These are phyloP conservation scores for Plenodomus lindquistii DNA, from an alignment of 2,329 filamentous ascomycete genomes.

Conservation along the genomic window DNA sequence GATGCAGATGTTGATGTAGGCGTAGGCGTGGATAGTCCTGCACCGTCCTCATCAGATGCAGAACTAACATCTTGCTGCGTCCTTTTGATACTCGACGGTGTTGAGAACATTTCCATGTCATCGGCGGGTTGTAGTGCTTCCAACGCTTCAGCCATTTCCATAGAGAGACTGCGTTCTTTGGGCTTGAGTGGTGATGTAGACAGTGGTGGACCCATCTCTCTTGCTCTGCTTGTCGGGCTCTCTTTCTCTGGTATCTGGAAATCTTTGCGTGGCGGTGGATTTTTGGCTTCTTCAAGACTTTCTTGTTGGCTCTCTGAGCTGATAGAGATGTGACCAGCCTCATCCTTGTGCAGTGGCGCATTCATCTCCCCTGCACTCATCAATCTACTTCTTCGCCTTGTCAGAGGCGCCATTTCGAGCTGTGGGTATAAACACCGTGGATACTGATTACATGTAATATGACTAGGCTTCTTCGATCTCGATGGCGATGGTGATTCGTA, in stretches of 20 bases:
- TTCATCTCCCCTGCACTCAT: neutral
- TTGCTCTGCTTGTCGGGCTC: neutral
- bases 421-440: neutral
- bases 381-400: conserved; percentile 5
- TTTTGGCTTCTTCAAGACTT: neutral
- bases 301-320: neutral
- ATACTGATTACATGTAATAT: conserved; percentile 5
- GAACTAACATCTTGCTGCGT: neutral
- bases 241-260: neutral
- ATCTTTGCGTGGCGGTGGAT: neutral
- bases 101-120: neutral
- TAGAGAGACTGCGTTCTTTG: neutral
- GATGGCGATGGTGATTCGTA: neutral
- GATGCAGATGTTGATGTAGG: neutral
- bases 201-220: neutral
- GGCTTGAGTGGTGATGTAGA: neutral
- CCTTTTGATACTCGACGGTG: neutral
- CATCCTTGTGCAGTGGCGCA: neutral
- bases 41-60: neutral
- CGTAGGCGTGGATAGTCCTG: too few species aligned
- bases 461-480: neutral
- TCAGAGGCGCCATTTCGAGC: conserved; percentile 8
- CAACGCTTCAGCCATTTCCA: conserved; percentile 5
- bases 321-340: neutral
- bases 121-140: conserved; percentile 4